Evolutionary conservation across 371 early-diverging fungal genomes (phyloP), one percentile per base, ranked within the genome.

Genomic region (Mortierella sp.): DNA sequence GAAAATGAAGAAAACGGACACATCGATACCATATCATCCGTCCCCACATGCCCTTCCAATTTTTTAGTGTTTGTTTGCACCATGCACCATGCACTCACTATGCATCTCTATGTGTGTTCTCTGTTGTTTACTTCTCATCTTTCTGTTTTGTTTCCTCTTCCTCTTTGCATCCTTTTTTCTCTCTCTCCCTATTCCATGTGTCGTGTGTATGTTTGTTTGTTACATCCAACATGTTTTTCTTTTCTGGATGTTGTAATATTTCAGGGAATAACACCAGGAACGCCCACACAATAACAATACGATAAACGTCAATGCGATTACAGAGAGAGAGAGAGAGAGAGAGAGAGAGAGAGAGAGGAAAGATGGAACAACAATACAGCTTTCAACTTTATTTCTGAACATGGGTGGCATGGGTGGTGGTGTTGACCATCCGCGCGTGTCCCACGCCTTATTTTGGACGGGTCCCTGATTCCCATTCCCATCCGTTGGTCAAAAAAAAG

Each of bases 151-250:
- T 63, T 18, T 35, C 63, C 32, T 60, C 49, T 18, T 68, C 68
- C 68, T 24, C 43, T 18, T 14, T 65, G 11, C 18, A 68, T 38
- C 68, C 35, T 41, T 21, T 18, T 8, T 38, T 16, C 5, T 21
- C 18, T 14, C 24, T 35, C 41, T 68, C 43, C 35, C 7, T 35
- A 18, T 63, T 63, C 63, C 18, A 63, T 63, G 63, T 32, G 60
- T 60, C 60, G 60, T 60, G 60, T 63, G 63, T 60, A 29, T 63
- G 27, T 32, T 63, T 63, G 63, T 63, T 63, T 63, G 63, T 41
- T 38, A 68, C 43, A 41, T 21, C 24, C 41, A 41, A 68, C 24
- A 18, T 63, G 14, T 38, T 68, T 10, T 38, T 24, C 16, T 24
- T 51, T 51, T 21, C 21, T 51, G 51, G 6, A 6, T 51, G 21